A percentile compares a stretch with the other conserved stretches of the same genome.
These are phyloP conservation scores for Selaginella tamariscina DNA, from an alignment of 75 land plant genomes.

Conservation along the genomic window DNA sequence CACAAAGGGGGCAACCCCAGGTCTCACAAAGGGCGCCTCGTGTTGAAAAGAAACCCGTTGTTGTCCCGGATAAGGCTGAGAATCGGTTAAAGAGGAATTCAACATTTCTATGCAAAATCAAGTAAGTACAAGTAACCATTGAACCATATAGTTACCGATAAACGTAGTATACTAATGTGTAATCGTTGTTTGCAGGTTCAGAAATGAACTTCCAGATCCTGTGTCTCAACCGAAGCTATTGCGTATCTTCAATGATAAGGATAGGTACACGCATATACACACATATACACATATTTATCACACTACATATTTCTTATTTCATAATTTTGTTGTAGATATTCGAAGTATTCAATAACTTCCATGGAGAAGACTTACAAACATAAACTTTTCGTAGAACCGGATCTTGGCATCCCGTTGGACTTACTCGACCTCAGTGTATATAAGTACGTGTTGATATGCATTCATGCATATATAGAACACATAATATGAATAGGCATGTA, in stretches of 20 bases:
- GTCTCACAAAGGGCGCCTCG: constrained; percentile 11
- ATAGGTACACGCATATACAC: constrained; percentile 75
- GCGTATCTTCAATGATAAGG: constrained; percentile 54
- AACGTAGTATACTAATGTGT: neutral
- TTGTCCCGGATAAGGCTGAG: constrained; percentile 53
- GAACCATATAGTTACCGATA: no score
- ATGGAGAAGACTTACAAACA: constrained; percentile 81
- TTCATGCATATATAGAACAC: no score
- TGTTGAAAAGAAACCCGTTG: constrained; percentile 39
- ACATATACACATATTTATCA: no score
- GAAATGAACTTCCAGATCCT: constrained; percentile 91
- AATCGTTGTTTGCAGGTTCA: constrained; percentile 46
- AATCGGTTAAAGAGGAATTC: constrained; percentile 80
- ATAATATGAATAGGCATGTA: no score
- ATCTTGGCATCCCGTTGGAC: constrained; percentile 95
- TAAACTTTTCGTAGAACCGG: constrained; percentile 62
- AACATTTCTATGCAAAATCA: constrained; percentile 83
- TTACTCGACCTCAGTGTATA: constrained; percentile 86
- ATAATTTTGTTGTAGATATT: constrained; percentile 52
- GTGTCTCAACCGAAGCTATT: constrained; percentile 79
- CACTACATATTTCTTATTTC: no score
- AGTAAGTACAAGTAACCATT: constrained; percentile 47
- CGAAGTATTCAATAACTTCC: constrained; percentile 64
- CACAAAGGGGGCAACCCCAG: constrained; percentile 19
- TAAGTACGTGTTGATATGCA: constrained; percentile 64